These are phyloP conservation scores for Wolfiporia cocos DNA, from an alignment of 1,284 basidiomycete genomes.

Conservation along the genomic window DNA sequence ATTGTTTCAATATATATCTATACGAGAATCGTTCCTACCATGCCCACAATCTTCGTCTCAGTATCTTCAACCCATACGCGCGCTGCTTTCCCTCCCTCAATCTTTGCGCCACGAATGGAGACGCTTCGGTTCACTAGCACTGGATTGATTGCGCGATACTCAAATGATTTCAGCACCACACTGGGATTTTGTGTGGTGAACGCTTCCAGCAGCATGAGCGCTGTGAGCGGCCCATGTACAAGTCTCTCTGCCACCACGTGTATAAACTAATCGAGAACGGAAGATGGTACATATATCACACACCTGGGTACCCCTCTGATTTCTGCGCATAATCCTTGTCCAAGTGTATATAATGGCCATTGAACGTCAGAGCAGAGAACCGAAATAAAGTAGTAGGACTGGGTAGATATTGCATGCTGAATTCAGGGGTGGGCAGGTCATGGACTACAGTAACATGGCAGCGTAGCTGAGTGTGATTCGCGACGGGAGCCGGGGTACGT, in stretches of 20 bases:
- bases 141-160: slow-evolving; percentile 74
- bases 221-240: slow-evolving; percentile 79
- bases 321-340: slow-evolving; percentile 64
- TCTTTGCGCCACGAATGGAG: slow-evolving; percentile 47
- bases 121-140: slow-evolving; percentile 58
- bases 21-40: slow-evolving; percentile 47
- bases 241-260: slow-evolving; percentile 49
- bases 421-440: slow-evolving; percentile 45
- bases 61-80: slow-evolving; percentile 26
- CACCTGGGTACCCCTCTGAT: slow-evolving; percentile 72
- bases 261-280: neutral
- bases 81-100: slow-evolving; percentile 21
- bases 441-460: slow-evolving; percentile 36
- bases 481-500: too few species aligned
- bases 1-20: too few species aligned
- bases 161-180: slow-evolving; percentile 44
- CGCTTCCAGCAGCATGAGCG: slow-evolving; percentile 69
- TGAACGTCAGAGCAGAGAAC: slow-evolving; percentile 81
- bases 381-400: slow-evolving; percentile 72
- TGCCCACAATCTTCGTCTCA: slow-evolving; percentile 50
- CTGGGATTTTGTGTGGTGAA: slow-evolving; percentile 41
- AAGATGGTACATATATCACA: slow-evolving; percentile 15
- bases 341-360: slow-evolving; percentile 70
- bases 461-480: too few species aligned
- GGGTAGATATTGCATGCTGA: slow-evolving; percentile 62